Conservation (phyloP, 768 basidiomycete genomes). For the Bullera alba region DNA sequence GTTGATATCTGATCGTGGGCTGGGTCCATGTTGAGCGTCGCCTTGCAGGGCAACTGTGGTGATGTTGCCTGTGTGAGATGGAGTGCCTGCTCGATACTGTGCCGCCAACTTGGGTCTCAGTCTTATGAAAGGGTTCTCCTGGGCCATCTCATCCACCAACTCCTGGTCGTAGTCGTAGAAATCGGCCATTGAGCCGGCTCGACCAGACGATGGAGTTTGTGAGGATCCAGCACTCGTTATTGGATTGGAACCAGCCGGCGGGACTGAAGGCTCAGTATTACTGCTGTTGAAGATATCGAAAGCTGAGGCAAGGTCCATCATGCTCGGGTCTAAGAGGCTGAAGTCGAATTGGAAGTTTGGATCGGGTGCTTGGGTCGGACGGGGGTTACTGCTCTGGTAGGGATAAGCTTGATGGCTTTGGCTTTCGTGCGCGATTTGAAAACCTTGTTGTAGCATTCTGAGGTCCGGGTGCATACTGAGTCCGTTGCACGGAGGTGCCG, state of each 20-base stretch:
- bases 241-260: background rate
- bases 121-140: no score
- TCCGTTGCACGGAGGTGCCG: background rate
- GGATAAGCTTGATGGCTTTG: background rate
- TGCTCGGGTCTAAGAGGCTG: background rate
- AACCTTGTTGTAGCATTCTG: background rate
- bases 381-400: background rate
- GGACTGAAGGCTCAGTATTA: no score
- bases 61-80: no score
- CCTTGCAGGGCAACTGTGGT: no score
- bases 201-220: background rate
- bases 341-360: slow-evolving; percentile 7
- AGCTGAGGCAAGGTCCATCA: slow-evolving; percentile 4
- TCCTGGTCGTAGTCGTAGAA: no score
- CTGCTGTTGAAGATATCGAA: no score
- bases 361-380: slow-evolving; percentile 1
- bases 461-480: background rate
- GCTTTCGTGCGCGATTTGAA: background rate
- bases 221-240: background rate
- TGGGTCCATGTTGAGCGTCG: no score
- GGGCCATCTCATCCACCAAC: no score
- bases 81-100: no score
- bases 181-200: no score
- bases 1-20: no score
- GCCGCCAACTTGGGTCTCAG: no score